Conservation (phyloP, 139 green algal species). For the Tetraselmis chui region DNA sequence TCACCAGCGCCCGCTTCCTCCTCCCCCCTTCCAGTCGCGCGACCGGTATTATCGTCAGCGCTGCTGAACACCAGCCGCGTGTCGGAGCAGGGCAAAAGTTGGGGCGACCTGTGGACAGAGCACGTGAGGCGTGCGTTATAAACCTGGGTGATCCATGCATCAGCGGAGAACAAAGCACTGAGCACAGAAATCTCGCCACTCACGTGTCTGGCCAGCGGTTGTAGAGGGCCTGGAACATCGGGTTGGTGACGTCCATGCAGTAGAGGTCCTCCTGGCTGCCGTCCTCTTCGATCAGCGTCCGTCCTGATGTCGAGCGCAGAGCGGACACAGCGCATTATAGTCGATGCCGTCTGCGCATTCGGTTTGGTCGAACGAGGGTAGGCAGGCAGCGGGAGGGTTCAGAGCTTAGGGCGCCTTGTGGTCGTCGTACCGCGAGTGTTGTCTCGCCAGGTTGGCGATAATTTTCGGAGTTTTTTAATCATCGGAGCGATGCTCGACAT, state of each 20-base stretch:
- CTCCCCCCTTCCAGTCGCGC: not conserved
- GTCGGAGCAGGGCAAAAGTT: not conserved
- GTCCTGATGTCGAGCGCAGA: not conserved
- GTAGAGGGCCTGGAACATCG: not conserved
- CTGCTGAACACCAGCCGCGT: not conserved
- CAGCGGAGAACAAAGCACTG: too few relatives aligned
- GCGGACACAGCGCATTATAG: not conserved
- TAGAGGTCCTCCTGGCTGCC: not conserved
- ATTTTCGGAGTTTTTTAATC: not conserved
- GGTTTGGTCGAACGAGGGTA: not conserved
- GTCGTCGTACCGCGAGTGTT: not conserved
- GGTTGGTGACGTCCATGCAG: not conserved
- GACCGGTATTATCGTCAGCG: not conserved
- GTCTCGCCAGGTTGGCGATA: not conserved
- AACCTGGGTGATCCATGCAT: too few relatives aligned
- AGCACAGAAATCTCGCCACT: too few relatives aligned
- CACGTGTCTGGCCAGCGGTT: not conserved
- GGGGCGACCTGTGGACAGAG: not conserved
- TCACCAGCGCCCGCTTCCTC: not conserved
- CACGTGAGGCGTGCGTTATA: too few relatives aligned
- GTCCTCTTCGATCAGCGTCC: not conserved
- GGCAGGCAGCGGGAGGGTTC: too few relatives aligned
- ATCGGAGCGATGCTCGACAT: conserved; percentile 10
- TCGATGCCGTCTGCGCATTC: not conserved
- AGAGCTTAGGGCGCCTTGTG: too few relatives aligned